Conservation (phyloP, 495 filamentous ascomycete genomes). For the Aspergillus incahuasiensis region DNA sequence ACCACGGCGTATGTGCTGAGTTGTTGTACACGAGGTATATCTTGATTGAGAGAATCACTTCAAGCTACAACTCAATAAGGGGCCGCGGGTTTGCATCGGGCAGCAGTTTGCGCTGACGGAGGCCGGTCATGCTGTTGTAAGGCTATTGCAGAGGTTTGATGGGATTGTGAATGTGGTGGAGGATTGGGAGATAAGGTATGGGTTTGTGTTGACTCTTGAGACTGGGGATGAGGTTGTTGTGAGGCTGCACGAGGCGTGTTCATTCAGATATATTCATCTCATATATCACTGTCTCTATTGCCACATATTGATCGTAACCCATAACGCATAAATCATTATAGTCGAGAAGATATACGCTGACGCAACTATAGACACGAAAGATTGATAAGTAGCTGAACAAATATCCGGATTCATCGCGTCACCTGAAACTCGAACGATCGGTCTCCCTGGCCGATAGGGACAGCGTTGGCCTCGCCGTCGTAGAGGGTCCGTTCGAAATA, state of each 20-base stretch:
- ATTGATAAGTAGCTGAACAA: neutral
- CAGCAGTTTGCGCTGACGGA: slow-evolving; percentile 56
- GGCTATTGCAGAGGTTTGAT: slow-evolving; percentile 38
- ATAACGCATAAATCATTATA: neutral
- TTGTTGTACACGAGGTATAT: neutral
- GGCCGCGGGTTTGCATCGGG: slow-evolving; percentile 47
- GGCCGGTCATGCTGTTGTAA: slow-evolving; percentile 47
- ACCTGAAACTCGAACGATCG: slow-evolving; percentile 38
- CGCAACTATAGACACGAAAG: neutral
- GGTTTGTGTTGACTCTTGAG: neutral
- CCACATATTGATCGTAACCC: slow-evolving; percentile 1
- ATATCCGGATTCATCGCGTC: slow-evolving; percentile 4
- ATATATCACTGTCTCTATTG: neutral
- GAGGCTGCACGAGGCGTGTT: slow-evolving; percentile 5
- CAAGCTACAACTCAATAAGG: slow-evolving; percentile 23
- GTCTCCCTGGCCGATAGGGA: slow-evolving; percentile 59
- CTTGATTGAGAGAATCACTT: slow-evolving; percentile 41
- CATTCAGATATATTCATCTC: neutral
- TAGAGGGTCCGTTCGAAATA: slow-evolving; percentile 83
- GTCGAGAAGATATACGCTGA: neutral
- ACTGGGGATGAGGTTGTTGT: slow-evolving; percentile 5
- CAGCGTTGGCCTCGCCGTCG: slow-evolving; percentile 58
- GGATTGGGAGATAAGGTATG: slow-evolving; percentile 5
- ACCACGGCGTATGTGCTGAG: neutral
- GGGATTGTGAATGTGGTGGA: slow-evolving; percentile 13